Base-by-base conservation (phyloP, 2,329 filamentous ascomycete species). In the Dactylellina cionopaga region DNA sequence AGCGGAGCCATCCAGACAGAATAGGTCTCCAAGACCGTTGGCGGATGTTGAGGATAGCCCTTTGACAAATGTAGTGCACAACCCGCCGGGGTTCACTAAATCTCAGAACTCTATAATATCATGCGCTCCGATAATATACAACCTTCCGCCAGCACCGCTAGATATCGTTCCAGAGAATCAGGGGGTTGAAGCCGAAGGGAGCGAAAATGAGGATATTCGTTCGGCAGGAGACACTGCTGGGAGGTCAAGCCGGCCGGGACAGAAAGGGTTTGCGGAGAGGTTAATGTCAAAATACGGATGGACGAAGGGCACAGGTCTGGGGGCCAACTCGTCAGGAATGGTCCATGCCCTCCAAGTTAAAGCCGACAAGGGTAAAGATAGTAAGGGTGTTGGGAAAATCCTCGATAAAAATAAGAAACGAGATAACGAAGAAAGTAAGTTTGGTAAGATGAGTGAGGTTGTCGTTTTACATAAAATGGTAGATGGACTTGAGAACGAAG, bases 271-370 rank as follows among this genome's bases (percentile, higher is more conserved):
- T 80, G 95, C 92, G 0, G 87, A 92, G 75, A 90, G 92, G 31
- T 86, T 98, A 63, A 92, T 99, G 88, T 86, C 88, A 73, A 98
- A 97, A 79, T 95, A 96, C 81, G 95, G 95, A 62, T 98, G 93
- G 91, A 89, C 88, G 33, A 90, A 93, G 78, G 95, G 95, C 22
- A 86, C 89, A 74, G 95, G 95, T 17, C 87, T 99, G 2, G 95
- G 95, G 75, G 92, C 92, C 13, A 86, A 89, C 74, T 88, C 88
- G 29, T 88, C 88, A 22, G 95, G 95, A 72, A 97, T 99, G 77
- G 85, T 92, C 59, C 91, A 92, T 19, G 91, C 93, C 3, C 83
- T 99, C 2, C 88, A 88, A 47, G 90, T 94, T 24, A 88, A 96
- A 77, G 86, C 94, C n/a, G 89, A 95, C 77, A 96, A 95, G 82